Base-by-base conservation (phyloP, 2,329 filamentous ascomycete species). In the Fusarium sp. region DNA sequence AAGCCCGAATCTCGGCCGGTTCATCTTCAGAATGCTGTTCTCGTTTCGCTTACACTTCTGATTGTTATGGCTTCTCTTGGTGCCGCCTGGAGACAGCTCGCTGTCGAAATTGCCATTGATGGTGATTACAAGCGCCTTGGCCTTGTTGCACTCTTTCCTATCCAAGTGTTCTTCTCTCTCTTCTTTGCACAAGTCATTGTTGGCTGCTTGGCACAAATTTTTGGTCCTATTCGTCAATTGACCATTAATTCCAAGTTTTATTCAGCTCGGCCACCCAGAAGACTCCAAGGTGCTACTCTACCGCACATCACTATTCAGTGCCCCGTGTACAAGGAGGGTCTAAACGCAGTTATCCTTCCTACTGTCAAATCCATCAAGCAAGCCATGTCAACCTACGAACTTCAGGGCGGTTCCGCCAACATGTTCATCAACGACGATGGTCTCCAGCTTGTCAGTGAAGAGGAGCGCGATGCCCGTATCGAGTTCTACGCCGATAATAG, bases 311-410 rank as follows among this genome's bases (percentile, higher is more conserved):
- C 92, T 5, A 92, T 97, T 44, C 93, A 97, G 77, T 94, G 92
- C 78, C 93, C 93, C 7, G 92, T 97, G 0, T 97, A 96, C 83
- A 96, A 95, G 79, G 93, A 97, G 78, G 92, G 93, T 70, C 85
- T 97, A 5, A 82, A 82, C 38, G 88, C 84, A 66, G 93, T 97
- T 79, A 94, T 94, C 74, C 87, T 85, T 22, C 92, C 92, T 10
- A 95, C 92, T 0, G 88, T 94, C 74, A 89, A 89, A 75, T 94
- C 92, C 3, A 86, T 94, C 80, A 94, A 94, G 81, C 87, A 91
- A 73, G 91, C 91, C 67, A 93, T 93, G 76, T 91, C 90, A 32
- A 92, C 90, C 0, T 94, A 93, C 75, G 91, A 93, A 77, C 84
- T 92, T 20, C 91, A 93, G 75, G 91, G 91, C 68, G 91, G 91